phyloP scores from a whole-genome alignment of 2,329 filamentous ascomycete species.

The Fusarium illudens region DNA sequence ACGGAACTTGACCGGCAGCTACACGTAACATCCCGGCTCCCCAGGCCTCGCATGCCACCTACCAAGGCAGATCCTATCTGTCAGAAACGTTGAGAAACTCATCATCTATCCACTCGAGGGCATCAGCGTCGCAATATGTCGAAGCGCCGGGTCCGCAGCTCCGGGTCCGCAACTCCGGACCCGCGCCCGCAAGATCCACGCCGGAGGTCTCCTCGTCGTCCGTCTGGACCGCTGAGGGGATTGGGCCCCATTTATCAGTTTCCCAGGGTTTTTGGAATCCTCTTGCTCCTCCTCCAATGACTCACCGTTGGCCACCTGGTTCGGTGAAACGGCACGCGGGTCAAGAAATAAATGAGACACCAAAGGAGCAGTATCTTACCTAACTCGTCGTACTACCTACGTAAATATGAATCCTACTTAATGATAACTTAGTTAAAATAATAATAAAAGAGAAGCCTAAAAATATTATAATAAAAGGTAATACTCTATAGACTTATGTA shows the following conservation, averaged over 20 bases:
- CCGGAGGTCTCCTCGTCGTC: not conserved
- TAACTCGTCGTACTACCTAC: too few species aligned
- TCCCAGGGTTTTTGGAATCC: not conserved
- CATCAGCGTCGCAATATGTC: not conserved
- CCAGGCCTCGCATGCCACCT: not conserved
- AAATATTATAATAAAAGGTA: too few species aligned
- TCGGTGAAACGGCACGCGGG: too few species aligned
- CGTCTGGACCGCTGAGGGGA: too few species aligned
- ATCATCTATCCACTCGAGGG: not conserved
- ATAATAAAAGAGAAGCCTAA: too few species aligned
- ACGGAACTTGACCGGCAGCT: not conserved
- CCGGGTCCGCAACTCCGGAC: not conserved
- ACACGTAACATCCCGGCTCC: not conserved
- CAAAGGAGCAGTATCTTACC: too few species aligned
- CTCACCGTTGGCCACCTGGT: too few species aligned
- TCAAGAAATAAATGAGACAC: too few species aligned
- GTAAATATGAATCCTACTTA: too few species aligned
- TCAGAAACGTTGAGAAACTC: not conserved
- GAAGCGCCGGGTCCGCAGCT: not conserved
- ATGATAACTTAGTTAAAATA: too few species aligned
- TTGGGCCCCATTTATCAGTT: not conserved
- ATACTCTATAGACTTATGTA: too few species aligned
- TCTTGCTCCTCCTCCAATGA: too few species aligned
- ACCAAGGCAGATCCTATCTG: not conserved
- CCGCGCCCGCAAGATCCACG: not conserved